Evolutionary conservation across 176 grass and related monocot species (phyloP), one percentile per base, ranked within the genome.

Genomic region (Avena insularis): DNA sequence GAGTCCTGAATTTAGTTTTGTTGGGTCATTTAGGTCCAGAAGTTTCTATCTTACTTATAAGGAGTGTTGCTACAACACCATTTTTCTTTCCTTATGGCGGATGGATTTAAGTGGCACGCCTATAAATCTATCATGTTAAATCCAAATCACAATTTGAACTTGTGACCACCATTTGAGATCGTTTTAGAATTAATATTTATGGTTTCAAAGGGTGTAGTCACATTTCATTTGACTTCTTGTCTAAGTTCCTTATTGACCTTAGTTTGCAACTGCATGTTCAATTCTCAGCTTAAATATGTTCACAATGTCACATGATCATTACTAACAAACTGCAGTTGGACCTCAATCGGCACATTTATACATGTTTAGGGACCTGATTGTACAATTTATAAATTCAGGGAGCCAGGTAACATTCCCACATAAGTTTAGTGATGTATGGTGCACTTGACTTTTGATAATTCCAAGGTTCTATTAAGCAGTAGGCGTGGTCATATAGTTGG

Each of bases 341-440:
- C 13, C 72, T 75, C 14, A 33, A 69, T 75, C 48, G 47, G 72
- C 48, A 75, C 72, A 75, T 75, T 75, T 75, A 53, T 75, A 75
- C 47, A 75, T 14, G 48, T 31, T 51, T 53, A 75, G 47, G 72
- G 72, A 75, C 72, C 47, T 53, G 72, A 29, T 53, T 75, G 47
- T 75, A 48, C 72, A 53, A 31, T 75, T 75, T 48, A 75, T 75
- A 53, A 53, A 48, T 75, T 53, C 13, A 53, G 46, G 36, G 14
- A 75, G 47, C 72, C 23, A 75, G 14, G 23, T 75, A 48, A 31
- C 72, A 47, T 43, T 9, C 49, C 48, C 73, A 54, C 73, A 19
- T 49, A 54, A 33, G 48, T 31, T 54, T 54, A 76, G 25, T 17
- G 49, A 76, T 48, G 7, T 54, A 76, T 54, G 49, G 73, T 31